Conservation (phyloP, 768 basidiomycete species). For the Mrakia gelida region DNA sequence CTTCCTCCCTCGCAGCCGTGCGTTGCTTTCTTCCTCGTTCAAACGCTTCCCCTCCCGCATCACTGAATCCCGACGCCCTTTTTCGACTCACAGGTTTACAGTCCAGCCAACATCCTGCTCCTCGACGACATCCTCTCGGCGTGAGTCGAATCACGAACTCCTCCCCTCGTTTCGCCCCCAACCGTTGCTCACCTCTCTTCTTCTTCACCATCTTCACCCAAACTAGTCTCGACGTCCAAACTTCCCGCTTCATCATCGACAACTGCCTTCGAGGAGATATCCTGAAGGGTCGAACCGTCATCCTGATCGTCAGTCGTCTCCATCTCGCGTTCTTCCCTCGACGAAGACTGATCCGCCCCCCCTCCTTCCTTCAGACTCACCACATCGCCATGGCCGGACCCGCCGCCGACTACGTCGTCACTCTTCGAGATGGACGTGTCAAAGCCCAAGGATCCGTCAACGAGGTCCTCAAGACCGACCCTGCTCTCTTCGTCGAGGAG, state of each 20-base stretch:
- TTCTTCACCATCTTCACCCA: background rate
- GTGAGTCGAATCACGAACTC: background rate
- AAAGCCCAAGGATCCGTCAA: slow-evolving; percentile 40
- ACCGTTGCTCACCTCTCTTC: background rate
- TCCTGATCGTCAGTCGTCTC: slow-evolving; percentile 51
- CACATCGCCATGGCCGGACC: slow-evolving; percentile 44
- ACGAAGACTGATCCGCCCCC: background rate
- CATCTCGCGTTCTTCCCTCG: background rate
- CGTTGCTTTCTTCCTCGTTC: too few relatives aligned
- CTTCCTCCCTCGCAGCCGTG: too few relatives aligned
- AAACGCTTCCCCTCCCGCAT: too few relatives aligned
- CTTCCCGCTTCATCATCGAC: slow-evolving; percentile 52
- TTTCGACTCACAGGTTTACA: slow-evolving; percentile 6
- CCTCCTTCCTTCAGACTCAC: slow-evolving; percentile 39
- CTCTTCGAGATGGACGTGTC: slow-evolving; percentile 41
- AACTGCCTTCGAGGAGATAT: slow-evolving; percentile 53
- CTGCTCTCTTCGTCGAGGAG: slow-evolving; percentile 36
- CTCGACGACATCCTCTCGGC: slow-evolving; percentile 27
- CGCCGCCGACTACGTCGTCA: slow-evolving; percentile 42
- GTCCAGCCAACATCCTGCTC: slow-evolving; percentile 18
- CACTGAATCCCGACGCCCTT: too few relatives aligned
- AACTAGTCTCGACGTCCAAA: slow-evolving; percentile 59
- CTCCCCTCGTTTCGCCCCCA: background rate
- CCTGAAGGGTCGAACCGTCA: slow-evolving; percentile 52
- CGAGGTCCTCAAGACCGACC: slow-evolving; percentile 35